These are phyloP conservation scores for Solanum chmielewskii DNA, from an alignment of 257 asterid genomes.

Conservation along the genomic window DNA sequence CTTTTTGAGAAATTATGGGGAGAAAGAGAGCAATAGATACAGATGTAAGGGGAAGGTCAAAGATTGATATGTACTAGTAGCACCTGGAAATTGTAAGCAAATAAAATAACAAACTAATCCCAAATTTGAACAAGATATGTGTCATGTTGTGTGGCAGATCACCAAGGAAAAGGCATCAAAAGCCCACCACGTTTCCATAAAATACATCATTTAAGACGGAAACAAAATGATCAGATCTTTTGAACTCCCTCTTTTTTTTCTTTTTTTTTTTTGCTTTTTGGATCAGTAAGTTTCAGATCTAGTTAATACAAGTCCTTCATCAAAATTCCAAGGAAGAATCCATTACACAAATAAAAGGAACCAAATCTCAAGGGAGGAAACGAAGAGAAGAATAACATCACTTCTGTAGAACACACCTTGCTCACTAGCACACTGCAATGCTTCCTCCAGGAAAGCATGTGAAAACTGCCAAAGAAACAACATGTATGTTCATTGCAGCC, in stretches of 20 bases:
- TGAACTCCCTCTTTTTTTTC: background rate
- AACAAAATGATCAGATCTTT: background rate
- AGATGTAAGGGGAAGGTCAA: background rate
- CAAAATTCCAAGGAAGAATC: background rate
- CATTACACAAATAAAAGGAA: background rate
- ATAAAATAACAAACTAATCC: background rate
- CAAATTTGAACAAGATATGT: background rate
- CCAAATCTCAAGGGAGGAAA: background rate
- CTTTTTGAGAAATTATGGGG: background rate
- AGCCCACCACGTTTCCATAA: background rate
- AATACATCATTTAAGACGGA: background rate
- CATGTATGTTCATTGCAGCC: background rate
- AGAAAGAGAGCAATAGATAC: background rate
- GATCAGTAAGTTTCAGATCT: background rate
- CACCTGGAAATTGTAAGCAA: background rate
- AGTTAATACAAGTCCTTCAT: background rate
- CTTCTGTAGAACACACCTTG: slow-evolving; percentile 22
- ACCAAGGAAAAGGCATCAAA: background rate
- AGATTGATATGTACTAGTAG: background rate
- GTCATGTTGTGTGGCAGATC: background rate
- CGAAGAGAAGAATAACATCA: background rate
- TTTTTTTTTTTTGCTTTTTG: background rate
- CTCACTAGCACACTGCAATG: slow-evolving; percentile 15
- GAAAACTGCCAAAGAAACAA: slow-evolving; percentile 33
- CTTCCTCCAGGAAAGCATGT: slow-evolving; percentile 17